phyloP scores from a whole-genome alignment of 345 rosid species.

The Rhodamnia argentea region DNA sequence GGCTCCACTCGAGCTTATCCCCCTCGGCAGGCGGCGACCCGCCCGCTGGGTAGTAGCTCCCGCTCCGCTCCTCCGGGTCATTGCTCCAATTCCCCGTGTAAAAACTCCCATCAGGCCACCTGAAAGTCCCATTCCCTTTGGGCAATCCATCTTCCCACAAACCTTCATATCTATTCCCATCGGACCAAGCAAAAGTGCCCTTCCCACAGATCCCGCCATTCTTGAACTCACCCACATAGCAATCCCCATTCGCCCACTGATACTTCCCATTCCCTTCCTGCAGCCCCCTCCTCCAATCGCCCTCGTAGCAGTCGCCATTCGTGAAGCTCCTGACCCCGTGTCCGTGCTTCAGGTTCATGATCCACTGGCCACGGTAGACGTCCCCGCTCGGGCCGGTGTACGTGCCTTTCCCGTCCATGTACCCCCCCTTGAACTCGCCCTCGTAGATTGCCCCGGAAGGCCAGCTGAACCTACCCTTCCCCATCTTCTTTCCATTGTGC shows the following conservation, averaged over 20 bases:
- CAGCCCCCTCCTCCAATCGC: constrained; percentile 75
- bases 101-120: constrained; percentile 76
- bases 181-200: constrained; percentile 61
- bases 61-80: constrained; percentile 66
- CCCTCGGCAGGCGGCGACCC: constrained; percentile 8
- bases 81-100: constrained; percentile 84
- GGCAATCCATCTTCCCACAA: constrained; percentile 82
- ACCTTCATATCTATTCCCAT: constrained; percentile 64
- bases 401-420: constrained; percentile 80
- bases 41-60: constrained; percentile 56
- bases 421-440: constrained; percentile 87
- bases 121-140: constrained; percentile 60
- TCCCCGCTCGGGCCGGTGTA: constrained; percentile 55
- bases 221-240: constrained; percentile 72
- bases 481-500: constrained; percentile 75
- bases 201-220: constrained; percentile 56
- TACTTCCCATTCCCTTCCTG: constrained; percentile 83
- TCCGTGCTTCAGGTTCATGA: constrained; percentile 88
- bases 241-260: constrained; percentile 50
- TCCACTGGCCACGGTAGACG: constrained; percentile 71
- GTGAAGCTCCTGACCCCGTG: constrained; percentile 47
- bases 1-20: constrained; percentile 52
- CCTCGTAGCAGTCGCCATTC: constrained; percentile 77
- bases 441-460: constrained; percentile 85
- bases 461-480: constrained; percentile 82